Conservation (phyloP, 352 stramenopile species). For the Phytophthora cactorum region DNA sequence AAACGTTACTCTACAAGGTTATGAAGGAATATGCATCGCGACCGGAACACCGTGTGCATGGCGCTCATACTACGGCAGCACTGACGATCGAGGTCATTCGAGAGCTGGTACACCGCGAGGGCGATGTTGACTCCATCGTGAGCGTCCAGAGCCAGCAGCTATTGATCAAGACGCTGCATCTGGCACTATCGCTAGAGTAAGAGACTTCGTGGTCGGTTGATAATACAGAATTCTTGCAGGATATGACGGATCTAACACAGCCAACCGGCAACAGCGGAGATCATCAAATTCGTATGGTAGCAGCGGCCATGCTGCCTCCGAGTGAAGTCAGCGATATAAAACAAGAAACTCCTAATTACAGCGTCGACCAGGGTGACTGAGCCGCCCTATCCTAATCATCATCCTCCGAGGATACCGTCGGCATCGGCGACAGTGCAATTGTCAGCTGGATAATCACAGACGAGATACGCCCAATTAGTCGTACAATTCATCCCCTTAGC, state of each 20-base stretch:
- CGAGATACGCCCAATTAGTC: slow-evolving; percentile 6
- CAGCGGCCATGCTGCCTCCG: slow-evolving; percentile 31
- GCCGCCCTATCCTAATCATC: slow-evolving; percentile 49
- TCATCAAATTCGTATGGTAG: slow-evolving; percentile 40
- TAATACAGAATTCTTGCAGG: slow-evolving; percentile 20
- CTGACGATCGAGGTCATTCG: slow-evolving; percentile 73
- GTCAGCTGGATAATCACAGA: slow-evolving; percentile 46
- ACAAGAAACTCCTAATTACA: slow-evolving; percentile 45
- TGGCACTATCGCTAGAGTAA: slow-evolving; percentile 45
- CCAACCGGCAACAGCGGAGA: slow-evolving; percentile 4
- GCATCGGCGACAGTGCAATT: slow-evolving; percentile 70
- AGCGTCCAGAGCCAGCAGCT: slow-evolving; percentile 63
- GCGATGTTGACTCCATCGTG: slow-evolving; percentile 50
- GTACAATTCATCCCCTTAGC: slow-evolving; percentile 2
- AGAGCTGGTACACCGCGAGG: slow-evolving; percentile 64
- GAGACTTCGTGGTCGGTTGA: neutral
- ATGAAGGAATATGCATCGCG: slow-evolving; percentile 61
- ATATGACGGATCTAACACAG: slow-evolving; percentile 10
- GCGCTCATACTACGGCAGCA: slow-evolving; percentile 19
- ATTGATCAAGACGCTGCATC: slow-evolving; percentile 76
- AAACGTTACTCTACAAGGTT: slow-evolving; percentile 70
- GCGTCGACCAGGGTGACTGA: slow-evolving; percentile 25
- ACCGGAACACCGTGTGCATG: slow-evolving; percentile 19
- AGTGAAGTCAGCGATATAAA: slow-evolving; percentile 39
- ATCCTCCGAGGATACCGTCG: slow-evolving; percentile 50